phyloP scores from a whole-genome alignment of 2,329 filamentous ascomycete species.

The Sphaerulina vaccinii region DNA sequence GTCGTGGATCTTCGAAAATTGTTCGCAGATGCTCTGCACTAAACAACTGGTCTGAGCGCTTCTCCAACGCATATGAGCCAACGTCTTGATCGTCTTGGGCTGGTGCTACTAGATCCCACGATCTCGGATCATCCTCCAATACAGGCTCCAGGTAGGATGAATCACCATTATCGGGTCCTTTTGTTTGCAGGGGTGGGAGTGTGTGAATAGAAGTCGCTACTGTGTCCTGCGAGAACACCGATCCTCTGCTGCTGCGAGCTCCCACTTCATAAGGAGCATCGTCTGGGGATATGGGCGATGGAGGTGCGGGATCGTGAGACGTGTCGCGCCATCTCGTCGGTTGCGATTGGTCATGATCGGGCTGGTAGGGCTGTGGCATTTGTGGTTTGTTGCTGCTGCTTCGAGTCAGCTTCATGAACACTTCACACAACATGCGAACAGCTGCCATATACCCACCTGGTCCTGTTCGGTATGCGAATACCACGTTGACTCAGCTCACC shows the following conservation, averaged over 20 bases:
- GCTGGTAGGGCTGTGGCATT: constrained; percentile 10
- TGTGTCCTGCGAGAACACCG: constrained; percentile 39
- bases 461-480: constrained; percentile 28
- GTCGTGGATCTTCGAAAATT: constrained; percentile 64
- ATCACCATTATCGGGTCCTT: constrained; percentile 42
- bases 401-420: not conserved
- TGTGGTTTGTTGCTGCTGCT: constrained; percentile 10
- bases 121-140: constrained; percentile 54
- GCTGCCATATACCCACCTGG: constrained; percentile 24
- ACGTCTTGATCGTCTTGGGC: constrained; percentile 30
- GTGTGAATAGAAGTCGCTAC: constrained; percentile 38
- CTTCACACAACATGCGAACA: not conserved
- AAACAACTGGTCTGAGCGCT: constrained; percentile 64
- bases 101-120: constrained; percentile 54
- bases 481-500: constrained; percentile 21
- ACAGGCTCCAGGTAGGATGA: constrained; percentile 48
- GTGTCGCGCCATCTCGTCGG: constrained; percentile 1
- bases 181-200: constrained; percentile 46
- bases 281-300: constrained; percentile 20
- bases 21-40: constrained; percentile 63
- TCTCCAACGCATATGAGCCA: constrained; percentile 58
- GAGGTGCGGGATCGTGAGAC: constrained; percentile 8
- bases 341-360: not conserved
- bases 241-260: constrained; percentile 38
- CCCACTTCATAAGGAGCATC: constrained; percentile 26